These are phyloP conservation scores for Trichophaea hybrida DNA, from an alignment of 2,329 filamentous ascomycete species.

Conservation along the genomic window DNA sequence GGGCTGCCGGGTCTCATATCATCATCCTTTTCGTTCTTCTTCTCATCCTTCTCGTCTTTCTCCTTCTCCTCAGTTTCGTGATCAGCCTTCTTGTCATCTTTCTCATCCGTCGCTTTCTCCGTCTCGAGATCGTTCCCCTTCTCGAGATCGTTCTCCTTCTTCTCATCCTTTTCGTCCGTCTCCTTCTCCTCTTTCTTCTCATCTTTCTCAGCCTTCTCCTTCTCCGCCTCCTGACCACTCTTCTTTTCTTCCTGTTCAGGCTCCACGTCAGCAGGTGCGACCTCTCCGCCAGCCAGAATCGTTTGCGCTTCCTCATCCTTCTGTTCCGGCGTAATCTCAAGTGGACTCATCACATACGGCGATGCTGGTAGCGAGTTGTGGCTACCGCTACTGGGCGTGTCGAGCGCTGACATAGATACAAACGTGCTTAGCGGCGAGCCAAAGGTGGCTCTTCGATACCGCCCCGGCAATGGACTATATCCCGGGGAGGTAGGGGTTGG, in stretches of 20 bases:
- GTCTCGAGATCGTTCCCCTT: no score
- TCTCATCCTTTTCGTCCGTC: no score
- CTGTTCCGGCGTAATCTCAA: not conserved
- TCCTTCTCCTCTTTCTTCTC: not conserved
- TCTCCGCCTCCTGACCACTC: no score
- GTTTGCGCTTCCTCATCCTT: not conserved
- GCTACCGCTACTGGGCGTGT: no score
- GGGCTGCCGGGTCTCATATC: not conserved
- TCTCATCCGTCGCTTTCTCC: no score
- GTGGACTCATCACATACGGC: not conserved
- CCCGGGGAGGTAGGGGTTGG: not conserved
- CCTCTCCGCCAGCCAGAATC: not conserved
- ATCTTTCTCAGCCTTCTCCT: not conserved
- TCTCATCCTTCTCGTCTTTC: not conserved
- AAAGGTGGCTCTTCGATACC: not conserved
- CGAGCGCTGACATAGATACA: not conserved
- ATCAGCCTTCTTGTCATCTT: no score
- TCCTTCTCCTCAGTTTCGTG: not conserved
- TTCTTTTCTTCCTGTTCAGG: not conserved
- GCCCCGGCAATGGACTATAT: not conserved
- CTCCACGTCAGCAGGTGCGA: conserved; percentile 1
- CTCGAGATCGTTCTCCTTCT: no score
- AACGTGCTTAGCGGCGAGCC: not conserved
- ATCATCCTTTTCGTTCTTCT: not conserved
- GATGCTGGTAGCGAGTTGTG: not conserved